These are phyloP conservation scores for Davidsoniella eucalypti DNA, from an alignment of 2,329 filamentous ascomycete species.

Conservation along the genomic window DNA sequence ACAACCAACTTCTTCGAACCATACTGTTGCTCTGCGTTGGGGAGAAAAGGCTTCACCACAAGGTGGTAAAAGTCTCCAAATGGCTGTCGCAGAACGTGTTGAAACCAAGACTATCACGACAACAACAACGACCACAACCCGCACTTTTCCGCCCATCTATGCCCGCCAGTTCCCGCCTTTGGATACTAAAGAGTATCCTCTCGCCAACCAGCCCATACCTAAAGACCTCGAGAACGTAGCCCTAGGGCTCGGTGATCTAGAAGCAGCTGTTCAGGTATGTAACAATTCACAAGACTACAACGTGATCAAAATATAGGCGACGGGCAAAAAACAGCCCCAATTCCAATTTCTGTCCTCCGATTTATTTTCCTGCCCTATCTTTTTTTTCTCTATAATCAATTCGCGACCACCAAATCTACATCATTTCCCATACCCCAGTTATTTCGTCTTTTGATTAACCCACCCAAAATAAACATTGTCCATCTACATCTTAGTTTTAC, in stretches of 20 bases:
- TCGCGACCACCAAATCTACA: not conserved
- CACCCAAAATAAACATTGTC: no score
- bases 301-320: no score
- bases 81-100: slow-evolving; percentile 47
- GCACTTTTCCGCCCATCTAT: slow-evolving; percentile 67
- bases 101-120: slow-evolving; percentile 56
- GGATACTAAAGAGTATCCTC: slow-evolving; percentile 77
- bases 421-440: not conserved
- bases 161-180: slow-evolving; percentile 57
- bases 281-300: no score
- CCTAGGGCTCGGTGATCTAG: slow-evolving; percentile 49
- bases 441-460: not conserved
- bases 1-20: slow-evolving; percentile 20
- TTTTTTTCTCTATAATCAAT: no score
- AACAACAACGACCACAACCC: slow-evolving; percentile 80
- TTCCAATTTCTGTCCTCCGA: not conserved
- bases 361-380: not conserved
- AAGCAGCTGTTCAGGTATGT: slow-evolving; percentile 23
- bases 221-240: slow-evolving; percentile 60
- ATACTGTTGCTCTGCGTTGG: slow-evolving; percentile 25
- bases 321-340: not conserved
- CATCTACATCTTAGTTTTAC: no score
- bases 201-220: slow-evolving; percentile 71
- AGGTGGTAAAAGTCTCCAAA: slow-evolving; percentile 28
- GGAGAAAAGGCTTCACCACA: slow-evolving; percentile 24